These are phyloP conservation scores for Chaetomium strumarium DNA, from an alignment of 2,329 filamentous ascomycete genomes.

Conservation along the genomic window DNA sequence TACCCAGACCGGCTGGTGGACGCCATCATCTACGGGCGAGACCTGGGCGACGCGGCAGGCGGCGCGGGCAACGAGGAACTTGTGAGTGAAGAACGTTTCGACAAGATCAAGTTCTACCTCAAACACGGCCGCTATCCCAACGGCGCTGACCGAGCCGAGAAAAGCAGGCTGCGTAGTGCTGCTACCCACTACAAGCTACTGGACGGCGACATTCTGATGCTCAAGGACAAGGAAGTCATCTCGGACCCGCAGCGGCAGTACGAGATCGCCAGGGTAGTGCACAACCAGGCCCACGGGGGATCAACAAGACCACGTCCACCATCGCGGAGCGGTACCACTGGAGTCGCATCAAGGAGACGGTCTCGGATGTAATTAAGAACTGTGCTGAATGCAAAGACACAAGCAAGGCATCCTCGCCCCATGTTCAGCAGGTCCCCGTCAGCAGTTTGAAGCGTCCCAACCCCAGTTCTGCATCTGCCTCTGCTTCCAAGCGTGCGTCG, in stretches of 20 bases:
- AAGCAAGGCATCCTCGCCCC: slow-evolving; percentile 45
- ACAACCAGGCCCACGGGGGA: slow-evolving; percentile 78
- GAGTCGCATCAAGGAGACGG: slow-evolving; percentile 97
- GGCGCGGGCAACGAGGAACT: slow-evolving; percentile 67
- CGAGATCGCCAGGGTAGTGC: slow-evolving; percentile 74
- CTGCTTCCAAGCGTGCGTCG: slow-evolving; percentile 23
- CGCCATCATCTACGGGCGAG: slow-evolving; percentile 71
- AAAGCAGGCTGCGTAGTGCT: slow-evolving; percentile 86
- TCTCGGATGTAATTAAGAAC: slow-evolving; percentile 88
- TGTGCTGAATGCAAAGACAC: slow-evolving; percentile 84
- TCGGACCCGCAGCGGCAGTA: slow-evolving; percentile 85
- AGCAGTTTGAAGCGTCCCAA: slow-evolving; percentile 23
- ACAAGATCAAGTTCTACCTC: slow-evolving; percentile 97
- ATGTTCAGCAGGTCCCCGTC: slow-evolving; percentile 11
- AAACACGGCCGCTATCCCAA: slow-evolving; percentile 90
- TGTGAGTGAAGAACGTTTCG: slow-evolving; percentile 92
- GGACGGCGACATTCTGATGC: slow-evolving; percentile 76
- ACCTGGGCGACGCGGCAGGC: slow-evolving; percentile 43
- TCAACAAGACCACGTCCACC: slow-evolving; percentile 94
- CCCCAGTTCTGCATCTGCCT: slow-evolving; percentile 10
- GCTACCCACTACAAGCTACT: slow-evolving; percentile 91
- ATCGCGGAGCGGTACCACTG: slow-evolving; percentile 95
- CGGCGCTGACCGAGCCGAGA: slow-evolving; percentile 90
- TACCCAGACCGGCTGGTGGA: slow-evolving; percentile 64
- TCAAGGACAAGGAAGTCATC: slow-evolving; percentile 97